Evolutionary conservation across 2,329 filamentous ascomycete genomes (phyloP).

Genomic region (Fusarium equiseti): DNA sequence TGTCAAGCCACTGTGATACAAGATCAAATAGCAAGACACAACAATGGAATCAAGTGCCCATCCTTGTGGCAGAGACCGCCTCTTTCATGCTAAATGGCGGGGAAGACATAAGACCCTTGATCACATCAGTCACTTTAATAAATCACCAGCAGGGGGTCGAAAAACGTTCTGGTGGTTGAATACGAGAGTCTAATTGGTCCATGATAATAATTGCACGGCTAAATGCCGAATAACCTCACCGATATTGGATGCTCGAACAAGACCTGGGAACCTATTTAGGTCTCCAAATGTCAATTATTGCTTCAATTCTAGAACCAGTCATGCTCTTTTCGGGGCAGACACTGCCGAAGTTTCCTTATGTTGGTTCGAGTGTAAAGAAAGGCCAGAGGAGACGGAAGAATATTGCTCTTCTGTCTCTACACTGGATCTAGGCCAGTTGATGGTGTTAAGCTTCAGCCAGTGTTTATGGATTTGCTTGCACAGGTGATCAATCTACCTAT

Average conservation of each 20-base stretch:
- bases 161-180: constrained; percentile 2
- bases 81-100: constrained; percentile 8
- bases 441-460: not conserved
- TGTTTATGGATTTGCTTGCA: not conserved
- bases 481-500: not conserved
- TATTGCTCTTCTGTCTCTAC: not conserved
- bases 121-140: not conserved
- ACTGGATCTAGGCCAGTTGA: not conserved
- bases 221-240: not conserved
- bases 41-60: not conserved
- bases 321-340: not conserved
- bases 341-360: not conserved
- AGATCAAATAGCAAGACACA: not conserved
- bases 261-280: too few species aligned
- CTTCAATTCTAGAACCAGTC: not conserved
- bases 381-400: not conserved
- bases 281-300: too few species aligned
- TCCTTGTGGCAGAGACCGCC: constrained; percentile 3
- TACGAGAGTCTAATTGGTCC: constrained; percentile 52
- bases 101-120: constrained; percentile 20
- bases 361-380: not conserved
- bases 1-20: not conserved
- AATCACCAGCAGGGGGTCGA: constrained; percentile 8
- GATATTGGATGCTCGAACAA: not conserved
- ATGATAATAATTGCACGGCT: not conserved